phyloP scores from a whole-genome alignment of 768 basidiomycete species.

The Steccherinum ochraceum region DNA sequence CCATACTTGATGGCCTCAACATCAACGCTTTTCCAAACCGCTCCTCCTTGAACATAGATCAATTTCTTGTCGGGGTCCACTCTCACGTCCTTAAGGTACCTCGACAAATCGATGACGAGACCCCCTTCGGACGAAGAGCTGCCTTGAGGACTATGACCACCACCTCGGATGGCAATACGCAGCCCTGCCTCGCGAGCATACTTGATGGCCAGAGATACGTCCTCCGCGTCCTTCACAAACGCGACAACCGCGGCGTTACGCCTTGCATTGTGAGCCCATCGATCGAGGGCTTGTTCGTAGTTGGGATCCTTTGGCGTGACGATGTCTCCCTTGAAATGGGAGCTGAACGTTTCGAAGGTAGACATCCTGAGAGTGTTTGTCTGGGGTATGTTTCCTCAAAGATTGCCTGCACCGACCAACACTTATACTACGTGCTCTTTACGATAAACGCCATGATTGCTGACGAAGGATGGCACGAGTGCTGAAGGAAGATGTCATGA shows the following conservation, averaged over 20 bases:
- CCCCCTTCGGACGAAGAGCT: conserved; percentile 41
- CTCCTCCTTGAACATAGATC: conserved; percentile 41
- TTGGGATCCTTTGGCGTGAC: conserved; percentile 29
- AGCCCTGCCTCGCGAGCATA: conserved; percentile 30
- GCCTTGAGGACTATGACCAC: conserved; percentile 40
- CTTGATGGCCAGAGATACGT: conserved; percentile 31
- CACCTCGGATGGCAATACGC: conserved; percentile 37
- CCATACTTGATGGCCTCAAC: conserved; percentile 35
- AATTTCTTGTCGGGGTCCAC: conserved; percentile 32
- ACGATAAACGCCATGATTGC: no score
- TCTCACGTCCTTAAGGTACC: conserved; percentile 30
- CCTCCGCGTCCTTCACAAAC: conserved; percentile 34
- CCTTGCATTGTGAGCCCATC: conserved; percentile 39
- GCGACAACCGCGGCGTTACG: conserved; percentile 37
- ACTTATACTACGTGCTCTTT: no score
- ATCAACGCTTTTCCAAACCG: conserved; percentile 43
- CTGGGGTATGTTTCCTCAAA: no score
- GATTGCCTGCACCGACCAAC: no score
- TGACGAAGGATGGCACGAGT: no score
- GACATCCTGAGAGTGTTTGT: conserved; percentile 4
- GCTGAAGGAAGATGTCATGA: no score
- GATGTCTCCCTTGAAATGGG: conserved; percentile 36
- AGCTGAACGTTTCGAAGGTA: conserved; percentile 7
- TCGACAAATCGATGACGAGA: conserved; percentile 44
- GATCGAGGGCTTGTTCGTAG: conserved; percentile 33